Evolutionary conservation across 2,329 filamentous ascomycete species (phyloP).

Genomic region (Penicillium vulpinum): DNA sequence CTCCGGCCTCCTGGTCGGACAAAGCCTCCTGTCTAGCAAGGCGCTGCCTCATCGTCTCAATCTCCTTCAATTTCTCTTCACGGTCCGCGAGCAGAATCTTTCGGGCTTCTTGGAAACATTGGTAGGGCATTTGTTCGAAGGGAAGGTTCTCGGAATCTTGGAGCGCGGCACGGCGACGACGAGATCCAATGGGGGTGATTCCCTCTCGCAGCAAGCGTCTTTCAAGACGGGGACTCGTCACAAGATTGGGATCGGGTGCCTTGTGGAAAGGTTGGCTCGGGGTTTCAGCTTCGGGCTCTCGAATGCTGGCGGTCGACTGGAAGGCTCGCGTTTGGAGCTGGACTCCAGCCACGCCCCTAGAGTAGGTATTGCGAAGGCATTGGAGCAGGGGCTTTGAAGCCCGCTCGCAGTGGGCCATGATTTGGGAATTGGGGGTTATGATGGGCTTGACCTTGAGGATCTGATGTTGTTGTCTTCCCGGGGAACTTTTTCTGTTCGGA

Average conservation of each 20-base stretch:
- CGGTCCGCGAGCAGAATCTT: slow-evolving; percentile 79
- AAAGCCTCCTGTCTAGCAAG: slow-evolving; percentile 67
- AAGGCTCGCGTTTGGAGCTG: slow-evolving; percentile 49
- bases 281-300: slow-evolving; percentile 47
- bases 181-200: slow-evolving; percentile 74
- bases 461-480: slow-evolving; percentile 28
- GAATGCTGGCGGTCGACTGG: slow-evolving; percentile 47
- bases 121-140: slow-evolving; percentile 92
- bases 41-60: slow-evolving; percentile 65
- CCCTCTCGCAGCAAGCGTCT: slow-evolving; percentile 67
- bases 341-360: slow-evolving; percentile 32
- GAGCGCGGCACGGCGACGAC: slow-evolving; percentile 75
- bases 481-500: slow-evolving; percentile 41
- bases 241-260: slow-evolving; percentile 64
- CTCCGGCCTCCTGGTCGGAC: slow-evolving; percentile 60
- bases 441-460: slow-evolving; percentile 20
- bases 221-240: slow-evolving; percentile 64
- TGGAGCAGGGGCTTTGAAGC: slow-evolving; percentile 45
- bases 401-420: slow-evolving; percentile 46
- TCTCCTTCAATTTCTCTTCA: slow-evolving; percentile 73
- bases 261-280: slow-evolving; percentile 44
- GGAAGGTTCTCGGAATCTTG: slow-evolving; percentile 67
- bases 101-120: slow-evolving; percentile 95
- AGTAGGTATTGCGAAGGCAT: slow-evolving; percentile 42
- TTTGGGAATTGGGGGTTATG: slow-evolving; percentile 12